Evolutionary conservation across 2,329 filamentous ascomycete species (phyloP), one percentile per base, ranked within the genome.

Genomic region (Fusarium globosum): DNA sequence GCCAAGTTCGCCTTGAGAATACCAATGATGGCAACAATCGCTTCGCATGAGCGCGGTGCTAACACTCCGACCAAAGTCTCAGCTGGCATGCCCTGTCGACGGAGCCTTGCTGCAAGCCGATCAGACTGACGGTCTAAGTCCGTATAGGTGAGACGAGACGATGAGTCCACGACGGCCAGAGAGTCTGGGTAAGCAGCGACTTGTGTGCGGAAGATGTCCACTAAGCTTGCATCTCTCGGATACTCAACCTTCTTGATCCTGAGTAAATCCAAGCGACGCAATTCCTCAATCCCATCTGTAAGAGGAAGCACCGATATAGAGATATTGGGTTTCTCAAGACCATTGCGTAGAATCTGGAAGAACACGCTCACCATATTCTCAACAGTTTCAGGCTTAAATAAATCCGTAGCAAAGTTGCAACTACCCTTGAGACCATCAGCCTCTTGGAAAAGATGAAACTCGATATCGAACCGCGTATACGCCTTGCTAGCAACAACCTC

Each of bases 1-100:
- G 78, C 77, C 15, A 77, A 7, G 23, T 72, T 76, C 0, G 78
- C 73, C 20, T 79, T 79, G 2, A 80, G 51, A 4, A 78, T 72
- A 9, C 75, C 78, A 0, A 78, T 21, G 21, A 79, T 73, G 0
- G 77, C 73, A 1, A 72, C 52, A 12, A 78, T 58, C 1, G 78
- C 72, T 30, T 77, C 42, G n/a, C 79, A 80, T 0, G 77, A 79
- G 0, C 79, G 65, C 6, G 65, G 66, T 2, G 73, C 59, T 0
- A 75, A 23, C 1, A 78, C 73, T 1, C 63, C 74, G 2, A 80
- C 68, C 11, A 79, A 26, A 0, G 74, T 66, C 38, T 78, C 78
- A 4, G 66, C 16, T 0, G 55, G 10, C 18, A 74, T 26, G 4
- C n/a, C 11, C 2, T 45, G 67, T 5, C 33, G 28, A 3, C 35